phyloP scores from a whole-genome alignment of 1,284 basidiomycete genomes.

The Moesziomyces antarcticus region DNA sequence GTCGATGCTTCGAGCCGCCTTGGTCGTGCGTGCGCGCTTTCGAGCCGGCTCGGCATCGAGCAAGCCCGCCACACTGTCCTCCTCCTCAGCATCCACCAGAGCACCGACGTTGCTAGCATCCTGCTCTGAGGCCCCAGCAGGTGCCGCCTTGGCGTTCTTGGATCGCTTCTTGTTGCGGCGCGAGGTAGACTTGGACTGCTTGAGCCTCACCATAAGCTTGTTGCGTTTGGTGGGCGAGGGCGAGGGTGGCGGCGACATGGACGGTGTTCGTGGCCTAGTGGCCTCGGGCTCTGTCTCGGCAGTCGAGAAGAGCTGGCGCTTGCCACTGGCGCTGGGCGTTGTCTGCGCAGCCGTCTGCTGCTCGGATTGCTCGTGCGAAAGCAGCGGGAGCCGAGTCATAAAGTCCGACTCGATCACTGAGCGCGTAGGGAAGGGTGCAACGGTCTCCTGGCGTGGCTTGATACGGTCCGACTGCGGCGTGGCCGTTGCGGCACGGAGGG shows the following conservation, averaged over 20 bases:
- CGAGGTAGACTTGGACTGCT: conserved; percentile 21
- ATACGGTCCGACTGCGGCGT: conserved; percentile 32
- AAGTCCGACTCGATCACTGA: conserved; percentile 46
- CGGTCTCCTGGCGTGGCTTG: conserved; percentile 25
- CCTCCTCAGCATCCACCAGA: conserved; percentile 17
- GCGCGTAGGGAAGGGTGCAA: conserved; percentile 35
- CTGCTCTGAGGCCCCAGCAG: conserved; percentile 13
- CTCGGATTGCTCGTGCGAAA: conserved; percentile 5
- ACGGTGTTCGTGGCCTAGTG: conserved; percentile 10
- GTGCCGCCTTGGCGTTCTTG: conserved; percentile 18
- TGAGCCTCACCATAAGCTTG: conserved; percentile 3
- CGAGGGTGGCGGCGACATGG: conserved; percentile 32
- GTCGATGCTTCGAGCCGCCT: not conserved
- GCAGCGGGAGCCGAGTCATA: conserved; percentile 18
- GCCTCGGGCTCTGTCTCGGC: not conserved
- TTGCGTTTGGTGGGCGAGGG: conserved; percentile 36
- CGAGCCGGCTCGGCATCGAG: conserved; percentile 7
- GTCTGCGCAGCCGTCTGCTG: conserved; percentile 7
- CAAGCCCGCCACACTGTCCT: conserved; percentile 17
- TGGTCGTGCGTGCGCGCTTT: conserved; percentile 15
- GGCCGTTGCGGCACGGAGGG: conserved; percentile 30
- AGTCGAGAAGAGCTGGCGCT: conserved; percentile 11
- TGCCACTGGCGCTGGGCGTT: conserved; percentile 6
- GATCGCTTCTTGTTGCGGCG: conserved; percentile 33
- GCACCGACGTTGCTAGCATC: not conserved